phyloP scores from a whole-genome alignment of 2,329 filamentous ascomycete genomes.

The Talaromyces sp. region DNA sequence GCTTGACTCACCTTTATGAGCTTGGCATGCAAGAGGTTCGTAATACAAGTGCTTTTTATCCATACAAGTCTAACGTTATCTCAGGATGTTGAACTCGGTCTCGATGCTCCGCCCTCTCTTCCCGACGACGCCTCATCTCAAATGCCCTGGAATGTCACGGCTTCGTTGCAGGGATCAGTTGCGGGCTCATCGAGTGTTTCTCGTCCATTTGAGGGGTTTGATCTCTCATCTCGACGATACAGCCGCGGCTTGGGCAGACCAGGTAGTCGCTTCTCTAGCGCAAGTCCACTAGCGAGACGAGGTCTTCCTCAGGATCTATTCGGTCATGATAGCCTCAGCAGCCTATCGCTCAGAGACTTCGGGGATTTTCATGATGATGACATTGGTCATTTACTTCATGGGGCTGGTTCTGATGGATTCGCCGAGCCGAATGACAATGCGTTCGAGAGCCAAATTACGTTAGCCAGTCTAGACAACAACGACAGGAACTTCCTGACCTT shows the following conservation, averaged over 20 bases:
- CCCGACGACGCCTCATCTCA: slow-evolving; percentile 63
- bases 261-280: slow-evolving; percentile 54
- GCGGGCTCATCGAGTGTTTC: slow-evolving; percentile 36
- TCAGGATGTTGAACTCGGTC: slow-evolving; percentile 63
- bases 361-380: slow-evolving; percentile 26
- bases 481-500: slow-evolving; percentile 62
- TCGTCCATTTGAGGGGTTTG: slow-evolving; percentile 35
- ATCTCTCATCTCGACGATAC: slow-evolving; percentile 29
- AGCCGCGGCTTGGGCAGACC: slow-evolving; percentile 37
- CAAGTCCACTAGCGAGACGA: slow-evolving; percentile 60
- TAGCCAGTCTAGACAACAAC: slow-evolving; percentile 55
- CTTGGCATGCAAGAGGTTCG: slow-evolving; percentile 35
- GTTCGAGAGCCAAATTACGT: slow-evolving; percentile 26
- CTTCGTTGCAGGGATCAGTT: slow-evolving; percentile 54
- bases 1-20: slow-evolving; percentile 29
- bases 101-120: slow-evolving; percentile 64
- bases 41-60: not conserved
- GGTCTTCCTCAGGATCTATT: slow-evolving; percentile 34
- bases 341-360: slow-evolving; percentile 23
- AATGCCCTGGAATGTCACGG: slow-evolving; percentile 67
- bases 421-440: not conserved
- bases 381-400: slow-evolving; percentile 19
- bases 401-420: not conserved
- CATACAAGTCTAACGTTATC: not conserved
- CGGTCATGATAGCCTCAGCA: slow-evolving; percentile 26